A percentile compares a stretch with the other conserved stretches of the same genome.
Evolutionary conservation across 1,284 basidiomycete genomes (phyloP).

Genomic region (Gomphus bonarii): DNA sequence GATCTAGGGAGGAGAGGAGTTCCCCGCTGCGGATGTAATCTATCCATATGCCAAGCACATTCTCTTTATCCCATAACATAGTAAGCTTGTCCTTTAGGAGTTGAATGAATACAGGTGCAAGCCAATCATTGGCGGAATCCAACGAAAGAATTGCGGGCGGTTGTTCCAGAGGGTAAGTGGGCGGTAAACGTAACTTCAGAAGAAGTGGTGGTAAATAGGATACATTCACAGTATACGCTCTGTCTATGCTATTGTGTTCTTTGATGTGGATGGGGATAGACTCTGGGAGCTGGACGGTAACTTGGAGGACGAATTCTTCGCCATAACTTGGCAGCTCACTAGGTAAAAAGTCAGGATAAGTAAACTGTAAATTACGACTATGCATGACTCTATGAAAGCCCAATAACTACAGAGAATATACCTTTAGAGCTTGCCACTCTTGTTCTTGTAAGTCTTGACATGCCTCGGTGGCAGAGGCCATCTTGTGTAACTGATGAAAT

Average conservation of each 20-base stretch:
- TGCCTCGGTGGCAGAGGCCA: constrained; percentile 11
- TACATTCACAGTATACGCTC: constrained; percentile 19
- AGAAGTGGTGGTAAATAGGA: constrained; percentile 52
- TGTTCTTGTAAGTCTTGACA: constrained; percentile 25
- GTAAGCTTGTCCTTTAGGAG: constrained; percentile 32
- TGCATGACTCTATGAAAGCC: not conserved
- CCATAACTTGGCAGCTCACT: constrained; percentile 29
- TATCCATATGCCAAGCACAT: constrained; percentile 55
- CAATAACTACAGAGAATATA: constrained; percentile 15
- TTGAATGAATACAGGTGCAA: constrained; percentile 25
- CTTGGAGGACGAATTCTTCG: constrained; percentile 37
- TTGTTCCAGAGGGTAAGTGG: constrained; percentile 40
- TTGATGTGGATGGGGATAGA: constrained; percentile 29
- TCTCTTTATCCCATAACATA: constrained; percentile 50
- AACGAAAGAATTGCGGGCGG: constrained; percentile 48
- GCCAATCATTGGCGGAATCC: constrained; percentile 50
- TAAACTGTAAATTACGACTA: constrained; percentile 37
- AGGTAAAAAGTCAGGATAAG: constrained; percentile 52
- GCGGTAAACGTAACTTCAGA: constrained; percentile 44
- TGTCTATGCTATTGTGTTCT: constrained; percentile 21
- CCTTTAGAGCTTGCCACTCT: constrained; percentile 49
- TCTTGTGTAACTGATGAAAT: not conserved
- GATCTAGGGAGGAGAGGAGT: constrained; percentile 34
- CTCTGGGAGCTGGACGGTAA: constrained; percentile 49
- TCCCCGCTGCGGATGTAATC: constrained; percentile 53